phyloP scores from a whole-genome alignment of 73 alveolate genomes.

The Tetrahymena borealis region DNA sequence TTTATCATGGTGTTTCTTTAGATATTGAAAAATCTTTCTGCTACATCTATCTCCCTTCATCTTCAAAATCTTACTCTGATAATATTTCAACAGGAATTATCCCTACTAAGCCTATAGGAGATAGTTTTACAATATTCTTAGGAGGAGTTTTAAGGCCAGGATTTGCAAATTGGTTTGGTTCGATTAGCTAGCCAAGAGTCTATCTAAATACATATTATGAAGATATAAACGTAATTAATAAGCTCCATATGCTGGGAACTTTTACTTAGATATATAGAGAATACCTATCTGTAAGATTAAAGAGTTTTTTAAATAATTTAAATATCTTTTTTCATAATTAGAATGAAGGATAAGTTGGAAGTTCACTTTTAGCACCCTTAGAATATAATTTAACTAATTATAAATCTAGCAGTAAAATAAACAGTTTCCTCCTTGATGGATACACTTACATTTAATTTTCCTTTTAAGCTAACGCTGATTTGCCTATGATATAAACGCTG shows the following conservation, averaged over 20 bases:
- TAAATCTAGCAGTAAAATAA: not conserved
- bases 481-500: not conserved
- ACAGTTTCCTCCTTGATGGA: not conserved
- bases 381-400: not conserved
- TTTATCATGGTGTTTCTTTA: not conserved
- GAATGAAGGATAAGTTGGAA: not conserved
- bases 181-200: not conserved
- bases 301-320: not conserved
- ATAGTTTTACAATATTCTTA: not conserved
- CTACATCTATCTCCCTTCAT: not conserved
- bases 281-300: not conserved
- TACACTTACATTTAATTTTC: not conserved
- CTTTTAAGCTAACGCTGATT: not conserved
- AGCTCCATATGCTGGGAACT: not conserved
- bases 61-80: not conserved
- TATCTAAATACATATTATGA: not conserved
- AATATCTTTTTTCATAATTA: not conserved
- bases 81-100: not conserved
- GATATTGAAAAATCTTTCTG: not conserved
- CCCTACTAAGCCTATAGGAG: not conserved
- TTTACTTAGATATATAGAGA: not conserved
- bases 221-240: not conserved
- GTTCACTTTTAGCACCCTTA: not conserved
- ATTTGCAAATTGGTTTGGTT: not conserved
- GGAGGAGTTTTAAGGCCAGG: not conserved